Percentiles rank a stretch among this genome's conserved stretches.
Evolutionary conservation across 805 yeast species (phyloP).

Genomic region (Saccharomyces mikatae): DNA sequence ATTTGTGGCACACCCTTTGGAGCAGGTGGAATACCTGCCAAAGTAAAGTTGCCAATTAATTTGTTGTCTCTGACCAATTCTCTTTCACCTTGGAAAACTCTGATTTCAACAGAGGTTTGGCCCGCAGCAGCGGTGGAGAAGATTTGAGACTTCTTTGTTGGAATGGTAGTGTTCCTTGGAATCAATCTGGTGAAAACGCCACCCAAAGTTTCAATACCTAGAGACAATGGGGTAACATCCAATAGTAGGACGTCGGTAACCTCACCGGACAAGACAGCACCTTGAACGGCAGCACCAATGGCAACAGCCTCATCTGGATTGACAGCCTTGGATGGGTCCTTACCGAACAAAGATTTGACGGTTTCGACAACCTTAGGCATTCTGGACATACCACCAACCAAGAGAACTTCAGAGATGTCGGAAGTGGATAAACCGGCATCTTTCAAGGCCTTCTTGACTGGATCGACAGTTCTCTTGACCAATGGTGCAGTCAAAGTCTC

Average conservation of each 20-base stretch:
- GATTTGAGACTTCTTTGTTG: slow-evolving; percentile 92
- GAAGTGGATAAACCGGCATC: slow-evolving; percentile 63
- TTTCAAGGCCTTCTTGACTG: slow-evolving; percentile 67
- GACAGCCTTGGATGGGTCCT: slow-evolving; percentile 81
- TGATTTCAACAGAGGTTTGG: slow-evolving; percentile 92
- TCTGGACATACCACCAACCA: slow-evolving; percentile 87
- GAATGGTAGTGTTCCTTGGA: slow-evolving; percentile 89
- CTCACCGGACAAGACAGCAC: slow-evolving; percentile 92
- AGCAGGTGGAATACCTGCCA: slow-evolving; percentile 82
- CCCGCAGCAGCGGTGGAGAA: slow-evolving; percentile 96
- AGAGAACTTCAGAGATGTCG: slow-evolving; percentile 66
- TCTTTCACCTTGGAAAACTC: slow-evolving; percentile 99
- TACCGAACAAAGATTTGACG: slow-evolving; percentile 66
- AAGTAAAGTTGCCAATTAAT: slow-evolving; percentile 92
- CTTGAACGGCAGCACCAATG: slow-evolving; percentile 96
- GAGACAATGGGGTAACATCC: slow-evolving; percentile 79
- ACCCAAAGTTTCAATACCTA: slow-evolving; percentile 97
- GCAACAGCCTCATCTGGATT: slow-evolving; percentile 95
- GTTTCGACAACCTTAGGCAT: slow-evolving; percentile 75
- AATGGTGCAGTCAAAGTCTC: slow-evolving; percentile 62
- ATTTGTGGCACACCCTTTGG: slow-evolving; percentile 82
- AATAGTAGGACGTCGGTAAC: slow-evolving; percentile 84
- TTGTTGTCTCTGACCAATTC: slow-evolving; percentile 96
- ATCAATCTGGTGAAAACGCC: slow-evolving; percentile 91
- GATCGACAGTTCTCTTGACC: slow-evolving; percentile 64